Conservation (phyloP, 75 land plant genomes). For the Pseudotsuga menziesii region DNA sequence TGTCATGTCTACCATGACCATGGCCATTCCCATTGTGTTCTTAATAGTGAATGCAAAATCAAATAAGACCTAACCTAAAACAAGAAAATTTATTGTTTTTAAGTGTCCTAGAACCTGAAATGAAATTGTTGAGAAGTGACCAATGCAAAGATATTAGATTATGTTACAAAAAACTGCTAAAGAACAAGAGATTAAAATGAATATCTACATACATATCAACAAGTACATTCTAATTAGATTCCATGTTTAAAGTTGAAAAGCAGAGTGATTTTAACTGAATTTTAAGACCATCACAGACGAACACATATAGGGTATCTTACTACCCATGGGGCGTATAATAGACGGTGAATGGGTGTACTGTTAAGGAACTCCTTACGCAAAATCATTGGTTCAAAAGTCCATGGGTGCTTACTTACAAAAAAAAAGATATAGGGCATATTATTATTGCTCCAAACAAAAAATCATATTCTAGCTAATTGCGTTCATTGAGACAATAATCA, state of each 20-base stretch:
- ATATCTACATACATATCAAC: slow-evolving; percentile 31
- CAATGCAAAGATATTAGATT: slow-evolving; percentile 79
- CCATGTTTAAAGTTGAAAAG: background rate
- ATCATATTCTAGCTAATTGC: slow-evolving; percentile 23
- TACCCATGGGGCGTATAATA: no score
- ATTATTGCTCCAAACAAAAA: slow-evolving; percentile 55
- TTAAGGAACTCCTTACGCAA: no score
- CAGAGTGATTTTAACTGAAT: background rate
- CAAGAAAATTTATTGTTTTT: slow-evolving; percentile 65
- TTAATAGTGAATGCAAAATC: slow-evolving; percentile 52
- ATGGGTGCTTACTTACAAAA: no score
- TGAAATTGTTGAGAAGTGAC: slow-evolving; percentile 71
- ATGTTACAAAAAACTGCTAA: slow-evolving; percentile 74
- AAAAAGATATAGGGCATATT: slow-evolving; percentile 26
- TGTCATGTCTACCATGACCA: slow-evolving; percentile 57
- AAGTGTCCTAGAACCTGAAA: slow-evolving; percentile 86
- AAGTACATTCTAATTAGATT: background rate
- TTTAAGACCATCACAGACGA: background rate
- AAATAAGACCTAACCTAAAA: slow-evolving; percentile 63
- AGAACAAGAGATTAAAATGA: slow-evolving; percentile 46
- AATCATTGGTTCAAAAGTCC: no score
- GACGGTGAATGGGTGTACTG: no score
- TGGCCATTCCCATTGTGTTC: slow-evolving; percentile 49
- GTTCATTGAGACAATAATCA: slow-evolving; percentile 56
- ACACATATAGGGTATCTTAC: slow-evolving; percentile 34